phyloP scores from a whole-genome alignment of 495 filamentous ascomycete genomes.

The Cercophora scortea region DNA sequence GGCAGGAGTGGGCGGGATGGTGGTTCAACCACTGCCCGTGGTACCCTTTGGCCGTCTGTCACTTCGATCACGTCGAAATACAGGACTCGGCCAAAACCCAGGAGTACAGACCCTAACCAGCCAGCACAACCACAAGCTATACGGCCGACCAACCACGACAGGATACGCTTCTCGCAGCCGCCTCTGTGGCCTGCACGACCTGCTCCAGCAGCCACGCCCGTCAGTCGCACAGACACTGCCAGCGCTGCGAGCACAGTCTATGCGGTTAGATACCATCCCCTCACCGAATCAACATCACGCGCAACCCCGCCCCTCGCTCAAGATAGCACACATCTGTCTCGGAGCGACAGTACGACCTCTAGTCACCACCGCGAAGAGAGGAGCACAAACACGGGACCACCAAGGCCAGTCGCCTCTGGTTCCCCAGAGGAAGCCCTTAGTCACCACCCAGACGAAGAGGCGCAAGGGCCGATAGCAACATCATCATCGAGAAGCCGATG shows the following conservation, averaged over 20 bases:
- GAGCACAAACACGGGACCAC: slow-evolving; percentile 1
- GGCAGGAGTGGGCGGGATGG: slow-evolving; percentile 10
- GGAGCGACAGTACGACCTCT: slow-evolving; percentile 24
- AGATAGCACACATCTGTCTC: slow-evolving; percentile 21
- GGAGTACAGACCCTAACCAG: slow-evolving; percentile 10
- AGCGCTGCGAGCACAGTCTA: slow-evolving; percentile 72
- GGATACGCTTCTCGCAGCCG: slow-evolving; percentile 32
- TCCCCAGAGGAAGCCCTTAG: slow-evolving; percentile 1
- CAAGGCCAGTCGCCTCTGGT: no score
- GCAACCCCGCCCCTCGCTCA: slow-evolving; percentile 23
- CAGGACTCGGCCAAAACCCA: slow-evolving; percentile 20
- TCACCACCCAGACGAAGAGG: slow-evolving; percentile 2
- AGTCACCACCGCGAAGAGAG: slow-evolving; percentile 19
- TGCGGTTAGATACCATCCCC: slow-evolving; percentile 72
- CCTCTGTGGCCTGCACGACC: slow-evolving; percentile 54
- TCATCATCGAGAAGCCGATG: slow-evolving; percentile 13
- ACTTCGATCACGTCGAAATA: slow-evolving; percentile 35
- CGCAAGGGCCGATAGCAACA: neutral
- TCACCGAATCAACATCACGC: slow-evolving; percentile 53
- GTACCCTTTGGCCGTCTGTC: slow-evolving; percentile 40
- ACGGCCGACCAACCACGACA: slow-evolving; percentile 20
- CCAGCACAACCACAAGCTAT: slow-evolving; percentile 12
- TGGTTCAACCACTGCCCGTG: slow-evolving; percentile 19
- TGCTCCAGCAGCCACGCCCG: slow-evolving; percentile 56
- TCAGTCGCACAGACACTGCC: slow-evolving; percentile 70